Base-by-base conservation (phyloP, 1,284 basidiomycete genomes). In the Pseudozyma hubeiensis region DNA sequence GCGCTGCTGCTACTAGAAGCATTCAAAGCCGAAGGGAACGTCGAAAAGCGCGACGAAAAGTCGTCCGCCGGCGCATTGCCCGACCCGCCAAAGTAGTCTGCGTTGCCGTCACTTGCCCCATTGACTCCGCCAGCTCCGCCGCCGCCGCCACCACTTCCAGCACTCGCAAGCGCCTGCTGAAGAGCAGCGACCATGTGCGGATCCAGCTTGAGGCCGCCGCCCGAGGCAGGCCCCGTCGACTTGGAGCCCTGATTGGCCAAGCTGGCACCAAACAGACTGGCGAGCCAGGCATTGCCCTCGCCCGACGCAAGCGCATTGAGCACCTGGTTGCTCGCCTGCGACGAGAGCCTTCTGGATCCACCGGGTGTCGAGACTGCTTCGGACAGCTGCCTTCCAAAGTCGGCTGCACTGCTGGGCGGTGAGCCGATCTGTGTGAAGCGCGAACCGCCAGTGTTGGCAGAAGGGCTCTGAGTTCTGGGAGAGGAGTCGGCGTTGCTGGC, bases 211-310 rank as follows among this genome's bases (percentile, higher is more conserved):
- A 77, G 47, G 5, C 72, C 64, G 19, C 77, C 66, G 3, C 76
- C 64, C n/a, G 61, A 54, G 3, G 55, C 62, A 16, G 71, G 64
- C 0, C 66, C 63, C 1, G 64, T 68, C 17, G 67, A 49, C 47
- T 63, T 75, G 41, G 67, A 62, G 2, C 73, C 64, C 13, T 66
- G 64, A 16, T 66, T 71, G 7, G 70, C 66, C 13, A 65, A 29
- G 46, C 66, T 69, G n/a, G 63, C 65, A 14, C 75, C 74, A 43
- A 79, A 81, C 29, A 79, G 56, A 31, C 68, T 73, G 10, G 78
- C 75, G 16, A 81, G 53, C 77, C 74, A 78, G 10, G 72, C 68
- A 31, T 68, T 64, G n/a, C 77, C 78, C 55, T 79, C 76, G 9
- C 77, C 79, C 4, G 66, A 70, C 0, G 79, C 62, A 13, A 81